phyloP scores from a whole-genome alignment of 2,329 filamentous ascomycete genomes.

The Fusarium tricinctum region DNA sequence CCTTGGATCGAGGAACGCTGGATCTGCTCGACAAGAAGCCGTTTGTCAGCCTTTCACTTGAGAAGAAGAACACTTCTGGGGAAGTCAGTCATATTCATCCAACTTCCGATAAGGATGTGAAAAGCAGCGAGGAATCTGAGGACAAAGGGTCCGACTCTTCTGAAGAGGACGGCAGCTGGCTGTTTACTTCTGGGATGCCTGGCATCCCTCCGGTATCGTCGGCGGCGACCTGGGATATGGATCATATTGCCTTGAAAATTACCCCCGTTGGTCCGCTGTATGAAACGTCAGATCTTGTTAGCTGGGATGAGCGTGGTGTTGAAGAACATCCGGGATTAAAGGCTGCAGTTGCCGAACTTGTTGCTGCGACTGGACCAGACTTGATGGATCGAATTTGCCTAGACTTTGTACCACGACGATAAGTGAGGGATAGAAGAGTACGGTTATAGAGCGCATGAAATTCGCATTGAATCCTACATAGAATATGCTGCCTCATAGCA shows the following conservation, averaged over 20 bases:
- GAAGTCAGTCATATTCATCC: background rate
- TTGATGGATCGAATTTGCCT: slow-evolving; percentile 70
- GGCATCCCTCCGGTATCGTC: slow-evolving; percentile 71
- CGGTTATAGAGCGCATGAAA: background rate
- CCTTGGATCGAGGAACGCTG: slow-evolving; percentile 66
- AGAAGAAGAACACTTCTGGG: slow-evolving; percentile 42
- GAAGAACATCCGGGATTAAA: slow-evolving; percentile 67
- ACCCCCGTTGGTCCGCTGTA: slow-evolving; percentile 56
- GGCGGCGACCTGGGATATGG: slow-evolving; percentile 69
- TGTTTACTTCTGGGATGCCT: slow-evolving; percentile 76
- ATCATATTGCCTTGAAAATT: slow-evolving; percentile 69
- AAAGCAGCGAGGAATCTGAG: slow-evolving; percentile 13
- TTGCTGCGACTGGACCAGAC: slow-evolving; percentile 74
- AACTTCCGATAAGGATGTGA: background rate
- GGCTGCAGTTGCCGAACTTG: slow-evolving; percentile 74
- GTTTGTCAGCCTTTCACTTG: slow-evolving; percentile 66
- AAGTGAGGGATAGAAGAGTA: background rate
- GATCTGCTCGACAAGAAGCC: slow-evolving; percentile 65
- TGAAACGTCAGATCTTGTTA: slow-evolving; percentile 65
- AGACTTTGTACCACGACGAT: slow-evolving; percentile 59
- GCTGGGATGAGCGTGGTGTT: slow-evolving; percentile 70
- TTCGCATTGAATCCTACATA: background rate
- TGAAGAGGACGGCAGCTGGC: slow-evolving; percentile 42
- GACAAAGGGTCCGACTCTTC: slow-evolving; percentile 7
- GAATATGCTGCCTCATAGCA: background rate